Evolutionary conservation across 805 yeast species (phyloP), one percentile per base, ranked within the genome.

Genomic region (Wickerhamomyces silvicola): DNA sequence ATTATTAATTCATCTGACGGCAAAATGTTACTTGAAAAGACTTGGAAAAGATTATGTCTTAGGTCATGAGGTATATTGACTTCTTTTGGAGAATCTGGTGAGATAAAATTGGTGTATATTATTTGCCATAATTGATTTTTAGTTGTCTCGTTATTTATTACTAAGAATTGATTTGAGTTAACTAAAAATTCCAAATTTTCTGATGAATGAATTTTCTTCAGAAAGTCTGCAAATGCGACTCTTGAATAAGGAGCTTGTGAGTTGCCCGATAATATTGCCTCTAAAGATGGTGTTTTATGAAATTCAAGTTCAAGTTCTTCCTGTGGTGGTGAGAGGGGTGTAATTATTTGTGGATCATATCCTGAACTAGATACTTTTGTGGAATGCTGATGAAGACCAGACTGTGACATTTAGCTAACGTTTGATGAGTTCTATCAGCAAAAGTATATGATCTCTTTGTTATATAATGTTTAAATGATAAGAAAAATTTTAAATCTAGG

Each of bases 61-160:
- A 45, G 27, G 6, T 48, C 52, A 24, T 45, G 46, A 10, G 53
- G 53, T n/a, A 50, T 45, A 33, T 50, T 48, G 7, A 50, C 46
- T 28, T 51, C 56, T 25, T 63, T 68, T 26, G 64, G 54, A 33
- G 66, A 64, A 27, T 51, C 54, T 31, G 55, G 61, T 10, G 62
- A 54, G 24, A 62, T 48, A 39, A 66, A 68, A 37, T 63, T 68
- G 43, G 60, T 62, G 42, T 63, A 45, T 13, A 50, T 39, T 32
- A 33, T 35, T 14, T 37, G 28, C 55, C 55, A 50, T 2, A 43
- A 24, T 18, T 33, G 43, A 6, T 26, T 8, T 2, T 28, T 30
- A 5, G 13, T 9, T 10, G 8, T 10, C 11, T 18, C 27, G 19
- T 14, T 4, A 5, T 10, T 9, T n/a, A 10, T 25, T 18, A 40